These are phyloP conservation scores for Cystobasidium onofrii DNA, from an alignment of 768 basidiomycete genomes.

Conservation along the genomic window DNA sequence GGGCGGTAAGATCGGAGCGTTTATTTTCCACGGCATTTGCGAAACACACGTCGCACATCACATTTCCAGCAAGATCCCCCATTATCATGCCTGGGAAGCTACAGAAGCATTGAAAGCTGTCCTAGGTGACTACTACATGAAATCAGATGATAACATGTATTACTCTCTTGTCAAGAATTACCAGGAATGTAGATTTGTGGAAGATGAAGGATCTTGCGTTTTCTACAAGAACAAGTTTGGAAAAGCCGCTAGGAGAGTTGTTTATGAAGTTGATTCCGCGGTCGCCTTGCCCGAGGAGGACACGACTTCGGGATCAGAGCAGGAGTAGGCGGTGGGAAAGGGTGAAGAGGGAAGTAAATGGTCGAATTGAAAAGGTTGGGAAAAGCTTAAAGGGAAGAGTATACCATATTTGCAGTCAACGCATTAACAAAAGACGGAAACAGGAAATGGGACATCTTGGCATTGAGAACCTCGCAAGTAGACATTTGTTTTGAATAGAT, in stretches of 20 bases:
- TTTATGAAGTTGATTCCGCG: slow-evolving; percentile 64
- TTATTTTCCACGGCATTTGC: slow-evolving; percentile 77
- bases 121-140: slow-evolving; percentile 53
- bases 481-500: no score
- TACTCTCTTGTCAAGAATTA: slow-evolving; percentile 57
- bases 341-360: no score
- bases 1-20: slow-evolving; percentile 52
- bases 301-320: not conserved
- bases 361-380: no score
- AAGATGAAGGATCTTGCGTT: slow-evolving; percentile 81
- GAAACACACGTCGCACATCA: slow-evolving; percentile 64
- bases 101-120: slow-evolving; percentile 71
- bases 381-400: no score
- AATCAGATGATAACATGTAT: slow-evolving; percentile 49
- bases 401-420: no score
- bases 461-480: no score
- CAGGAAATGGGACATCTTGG: no score
- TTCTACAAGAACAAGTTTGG: slow-evolving; percentile 86
- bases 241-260: slow-evolving; percentile 62
- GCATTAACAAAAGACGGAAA: no score
- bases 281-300: slow-evolving; percentile 45
- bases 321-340: no score
- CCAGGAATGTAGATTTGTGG: slow-evolving; percentile 65
- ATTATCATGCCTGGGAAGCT: slow-evolving; percentile 79
- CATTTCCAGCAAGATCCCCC: slow-evolving; percentile 88